Evolutionary conservation across 192 early-diverging fungal species (phyloP).

Genomic region (Umbelopsis isabellina): DNA sequence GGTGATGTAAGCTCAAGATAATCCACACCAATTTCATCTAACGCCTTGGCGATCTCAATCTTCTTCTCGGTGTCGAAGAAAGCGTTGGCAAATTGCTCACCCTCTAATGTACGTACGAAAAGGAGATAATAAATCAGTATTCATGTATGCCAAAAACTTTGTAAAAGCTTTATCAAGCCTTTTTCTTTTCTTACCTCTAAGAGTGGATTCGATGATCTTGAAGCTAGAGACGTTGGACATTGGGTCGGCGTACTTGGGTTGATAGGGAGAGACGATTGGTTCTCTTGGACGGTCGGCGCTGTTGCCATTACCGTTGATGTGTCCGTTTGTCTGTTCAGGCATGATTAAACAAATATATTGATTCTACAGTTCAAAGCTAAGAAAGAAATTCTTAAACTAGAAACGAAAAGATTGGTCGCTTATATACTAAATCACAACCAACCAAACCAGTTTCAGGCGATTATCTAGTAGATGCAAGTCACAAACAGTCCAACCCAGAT

Average conservation of each 20-base stretch:
- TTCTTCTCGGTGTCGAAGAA: slow-evolving; percentile 98
- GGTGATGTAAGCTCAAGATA: slow-evolving; percentile 98
- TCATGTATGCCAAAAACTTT: background rate
- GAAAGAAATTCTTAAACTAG: slow-evolving; percentile 7
- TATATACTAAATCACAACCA: slow-evolving; percentile 13
- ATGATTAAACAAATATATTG: background rate
- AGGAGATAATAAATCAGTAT: background rate
- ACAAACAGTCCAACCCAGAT: slow-evolving; percentile 20
- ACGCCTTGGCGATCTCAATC: slow-evolving; percentile 97
- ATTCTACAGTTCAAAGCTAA: background rate
- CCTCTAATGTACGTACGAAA: slow-evolving; percentile 61
- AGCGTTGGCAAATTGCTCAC: slow-evolving; percentile 99
- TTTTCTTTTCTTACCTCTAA: slow-evolving; percentile 70
- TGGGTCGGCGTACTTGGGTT: slow-evolving; percentile 62
- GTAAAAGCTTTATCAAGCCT: background rate
- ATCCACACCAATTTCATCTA: slow-evolving; percentile 98
- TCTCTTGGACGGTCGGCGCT: slow-evolving; percentile 24
- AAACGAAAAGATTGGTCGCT: background rate
- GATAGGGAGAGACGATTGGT: slow-evolving; percentile 45
- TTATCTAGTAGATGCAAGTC: slow-evolving; percentile 23
- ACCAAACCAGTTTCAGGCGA: slow-evolving; percentile 21
- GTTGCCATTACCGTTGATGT: background rate
- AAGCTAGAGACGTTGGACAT: slow-evolving; percentile 89
- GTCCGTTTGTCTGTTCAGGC: slow-evolving; percentile 21
- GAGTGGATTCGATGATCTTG: slow-evolving; percentile 94